These are phyloP conservation scores for Starmera stellimalicola DNA, from an alignment of 1,139 yeast genomes.

Conservation along the genomic window DNA sequence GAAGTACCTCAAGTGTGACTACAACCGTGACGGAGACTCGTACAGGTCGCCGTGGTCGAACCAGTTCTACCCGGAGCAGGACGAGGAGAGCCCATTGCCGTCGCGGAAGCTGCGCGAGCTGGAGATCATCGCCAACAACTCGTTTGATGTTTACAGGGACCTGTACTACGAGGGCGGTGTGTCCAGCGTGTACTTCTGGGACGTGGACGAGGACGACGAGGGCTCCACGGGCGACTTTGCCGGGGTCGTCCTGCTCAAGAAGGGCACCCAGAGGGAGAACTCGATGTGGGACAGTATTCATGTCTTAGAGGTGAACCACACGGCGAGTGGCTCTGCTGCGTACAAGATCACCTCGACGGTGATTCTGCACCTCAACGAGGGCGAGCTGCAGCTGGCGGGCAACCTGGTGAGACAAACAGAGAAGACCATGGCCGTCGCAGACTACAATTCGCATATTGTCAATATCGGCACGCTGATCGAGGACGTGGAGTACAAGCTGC, in stretches of 20 bases:
- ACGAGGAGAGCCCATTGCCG: constrained; percentile 64
- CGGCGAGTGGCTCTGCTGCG: constrained; percentile 33
- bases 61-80: constrained; percentile 66
- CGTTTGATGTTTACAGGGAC: constrained; percentile 89
- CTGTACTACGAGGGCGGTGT: constrained; percentile 91
- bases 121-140: constrained; percentile 77
- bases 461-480: constrained; percentile 82
- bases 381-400: constrained; percentile 58
- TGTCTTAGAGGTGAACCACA: constrained; percentile 67
- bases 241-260: constrained; percentile 83
- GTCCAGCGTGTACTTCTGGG: constrained; percentile 92
- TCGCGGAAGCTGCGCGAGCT: constrained; percentile 56
- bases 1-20: constrained; percentile 79
- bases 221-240: constrained; percentile 56
- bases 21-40: constrained; percentile 90
- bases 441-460: constrained; percentile 57
- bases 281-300: constrained; percentile 91
- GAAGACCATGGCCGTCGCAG: constrained; percentile 33
- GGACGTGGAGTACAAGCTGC: constrained; percentile 78
- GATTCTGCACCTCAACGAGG: constrained; percentile 52
- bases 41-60: constrained; percentile 91
- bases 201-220: constrained; percentile 39
- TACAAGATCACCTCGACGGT: constrained; percentile 86
- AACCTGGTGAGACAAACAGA: constrained; percentile 75
- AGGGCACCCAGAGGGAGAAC: constrained; percentile 38